Percentiles rank a stretch among this genome's conserved stretches.
phyloP scores from a whole-genome alignment of 768 basidiomycete species.

The Omphalotus guepiniiformis region DNA sequence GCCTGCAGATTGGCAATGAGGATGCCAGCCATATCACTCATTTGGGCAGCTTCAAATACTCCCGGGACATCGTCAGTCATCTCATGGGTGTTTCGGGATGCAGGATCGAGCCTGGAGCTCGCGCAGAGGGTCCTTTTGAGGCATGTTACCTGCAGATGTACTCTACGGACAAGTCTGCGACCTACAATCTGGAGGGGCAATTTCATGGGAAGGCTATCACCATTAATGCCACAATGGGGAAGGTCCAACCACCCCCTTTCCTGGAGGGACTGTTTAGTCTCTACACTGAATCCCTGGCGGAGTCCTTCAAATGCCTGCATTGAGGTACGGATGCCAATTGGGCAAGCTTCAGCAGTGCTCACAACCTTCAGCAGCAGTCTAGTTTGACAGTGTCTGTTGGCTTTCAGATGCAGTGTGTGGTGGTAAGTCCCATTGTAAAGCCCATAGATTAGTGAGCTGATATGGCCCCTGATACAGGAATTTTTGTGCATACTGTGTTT shows the following conservation, averaged over 20 bases:
- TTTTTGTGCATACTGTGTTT: conserved; percentile 15
- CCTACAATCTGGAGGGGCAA: conserved; percentile 14
- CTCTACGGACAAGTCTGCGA: conserved; percentile 28
- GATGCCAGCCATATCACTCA: conserved; percentile 18
- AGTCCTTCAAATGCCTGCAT: conserved; percentile 22
- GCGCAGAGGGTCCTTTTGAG: conserved; percentile 12
- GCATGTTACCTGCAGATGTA: conserved; percentile 28
- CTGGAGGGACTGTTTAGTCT: conserved; percentile 15
- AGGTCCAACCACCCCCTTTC: conserved; percentile 4
- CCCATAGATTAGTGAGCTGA: too few species aligned
- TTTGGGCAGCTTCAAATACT: conserved; percentile 18
- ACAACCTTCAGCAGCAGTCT: background rate
- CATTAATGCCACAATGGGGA: conserved; percentile 14
- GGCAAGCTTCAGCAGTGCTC: conserved; percentile 6
- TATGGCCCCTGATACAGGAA: conserved; percentile 14
- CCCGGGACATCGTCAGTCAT: conserved; percentile 24
- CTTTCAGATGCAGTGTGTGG: conserved; percentile 10
- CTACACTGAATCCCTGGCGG: conserved; percentile 15
- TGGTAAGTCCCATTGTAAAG: conserved; percentile 17
- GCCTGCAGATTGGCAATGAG: conserved; percentile 10
- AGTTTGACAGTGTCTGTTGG: conserved; percentile 11
- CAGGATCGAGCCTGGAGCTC: conserved; percentile 20
- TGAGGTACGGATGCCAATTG: conserved; percentile 23
- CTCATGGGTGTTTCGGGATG: conserved; percentile 27
- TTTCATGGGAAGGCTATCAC: conserved; percentile 20